phyloP scores from a whole-genome alignment of 345 rosid genomes.

The Eucalyptus regnans region DNA sequence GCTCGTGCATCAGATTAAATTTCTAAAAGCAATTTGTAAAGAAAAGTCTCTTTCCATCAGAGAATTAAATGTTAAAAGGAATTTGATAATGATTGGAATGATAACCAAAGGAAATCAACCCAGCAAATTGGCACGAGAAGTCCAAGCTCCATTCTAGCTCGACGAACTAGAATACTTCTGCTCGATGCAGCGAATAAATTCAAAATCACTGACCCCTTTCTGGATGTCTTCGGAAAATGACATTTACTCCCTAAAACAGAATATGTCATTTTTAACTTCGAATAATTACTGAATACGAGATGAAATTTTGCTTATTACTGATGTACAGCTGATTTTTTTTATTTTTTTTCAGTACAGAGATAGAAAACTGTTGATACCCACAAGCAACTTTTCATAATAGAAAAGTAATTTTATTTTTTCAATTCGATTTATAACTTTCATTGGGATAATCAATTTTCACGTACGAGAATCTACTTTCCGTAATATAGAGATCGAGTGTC shows the following conservation, averaged over 20 bases:
- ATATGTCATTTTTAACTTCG: neutral
- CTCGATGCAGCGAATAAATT: neutral
- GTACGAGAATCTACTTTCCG: fast-evolving
- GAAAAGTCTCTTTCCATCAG: neutral
- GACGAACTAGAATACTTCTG: neutral
- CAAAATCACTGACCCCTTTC: neutral
- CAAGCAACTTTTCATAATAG: neutral
- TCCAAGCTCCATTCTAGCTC: neutral
- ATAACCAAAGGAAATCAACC: neutral
- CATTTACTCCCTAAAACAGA: neutral
- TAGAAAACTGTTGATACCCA: neutral
- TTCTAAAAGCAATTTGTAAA: neutral
- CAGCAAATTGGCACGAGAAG: neutral
- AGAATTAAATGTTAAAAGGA: neutral
- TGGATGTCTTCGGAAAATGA: neutral
- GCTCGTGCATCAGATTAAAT: neutral
- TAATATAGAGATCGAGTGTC: neutral
- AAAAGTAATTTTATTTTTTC: neutral
- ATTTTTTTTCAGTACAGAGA: neutral
- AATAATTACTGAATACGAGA: neutral
- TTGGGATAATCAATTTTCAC: neutral
- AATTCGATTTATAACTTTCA: neutral
- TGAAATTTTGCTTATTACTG: neutral
- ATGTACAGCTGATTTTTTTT: neutral
- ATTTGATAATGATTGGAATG: neutral